phyloP scores from a whole-genome alignment of 1,284 basidiomycete species.

The Gymnopus androsaceus region DNA sequence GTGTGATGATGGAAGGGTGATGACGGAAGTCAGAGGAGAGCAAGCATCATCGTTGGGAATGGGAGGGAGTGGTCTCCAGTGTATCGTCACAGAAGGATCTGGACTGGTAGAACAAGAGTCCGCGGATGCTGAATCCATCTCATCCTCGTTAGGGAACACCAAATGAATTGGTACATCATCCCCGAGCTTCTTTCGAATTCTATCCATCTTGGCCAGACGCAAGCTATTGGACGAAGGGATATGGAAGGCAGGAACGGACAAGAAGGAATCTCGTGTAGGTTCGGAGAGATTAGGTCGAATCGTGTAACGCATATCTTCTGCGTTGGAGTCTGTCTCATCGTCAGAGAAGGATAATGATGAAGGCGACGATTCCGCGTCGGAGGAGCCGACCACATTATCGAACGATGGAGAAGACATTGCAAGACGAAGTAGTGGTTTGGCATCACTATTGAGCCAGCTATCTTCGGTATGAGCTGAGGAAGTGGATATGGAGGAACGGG shows the following conservation, averaged over 20 bases:
- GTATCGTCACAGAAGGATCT: background rate
- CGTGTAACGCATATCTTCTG: constrained; percentile 14
- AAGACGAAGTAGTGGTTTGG: constrained; percentile 4
- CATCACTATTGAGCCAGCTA: background rate
- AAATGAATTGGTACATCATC: constrained; percentile 58
- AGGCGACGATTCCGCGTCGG: background rate
- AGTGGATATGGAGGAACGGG: background rate
- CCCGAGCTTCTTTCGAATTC: constrained; percentile 58
- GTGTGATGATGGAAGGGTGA: background rate
- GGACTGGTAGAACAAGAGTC: background rate
- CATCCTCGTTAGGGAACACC: constrained; percentile 47
- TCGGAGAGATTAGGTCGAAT: background rate
- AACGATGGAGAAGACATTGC: background rate
- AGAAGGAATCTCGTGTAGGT: constrained; percentile 24
- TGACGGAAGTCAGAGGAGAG: background rate
- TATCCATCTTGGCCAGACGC: constrained; percentile 59
- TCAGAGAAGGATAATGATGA: background rate
- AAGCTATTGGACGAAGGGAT: constrained; percentile 41
- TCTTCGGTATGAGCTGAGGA: background rate
- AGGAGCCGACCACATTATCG: background rate
- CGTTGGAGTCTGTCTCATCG: background rate
- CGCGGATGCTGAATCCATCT: background rate
- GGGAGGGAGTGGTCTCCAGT: background rate
- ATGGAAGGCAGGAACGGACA: constrained; percentile 34
- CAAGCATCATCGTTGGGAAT: background rate